Percentiles rank a stretch among this genome's conserved stretches.
Evolutionary conservation across 495 filamentous ascomycete species (phyloP).

Genomic region (Podospora appendiculata): DNA sequence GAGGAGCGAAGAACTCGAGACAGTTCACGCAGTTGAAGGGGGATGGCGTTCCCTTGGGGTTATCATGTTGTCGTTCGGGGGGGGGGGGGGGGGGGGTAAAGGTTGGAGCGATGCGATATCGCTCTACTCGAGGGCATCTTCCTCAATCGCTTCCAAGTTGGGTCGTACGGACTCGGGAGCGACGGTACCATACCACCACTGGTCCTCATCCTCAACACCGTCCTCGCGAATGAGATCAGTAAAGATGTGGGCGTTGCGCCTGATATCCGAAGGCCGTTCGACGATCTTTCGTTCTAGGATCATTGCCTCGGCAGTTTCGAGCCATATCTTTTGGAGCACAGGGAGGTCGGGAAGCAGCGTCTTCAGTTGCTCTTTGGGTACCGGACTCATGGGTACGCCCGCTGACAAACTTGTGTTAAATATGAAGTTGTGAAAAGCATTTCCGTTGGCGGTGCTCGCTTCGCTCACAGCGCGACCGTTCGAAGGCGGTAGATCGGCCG

Average conservation of each 20-base stretch:
- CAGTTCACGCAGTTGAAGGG: too few relatives aligned
- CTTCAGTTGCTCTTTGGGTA: constrained; percentile 38
- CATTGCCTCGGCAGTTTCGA: constrained; percentile 44
- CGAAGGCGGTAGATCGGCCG: constrained; percentile 1
- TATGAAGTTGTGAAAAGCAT: constrained; percentile 28
- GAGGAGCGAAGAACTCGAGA: too few relatives aligned
- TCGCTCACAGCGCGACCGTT: neutral
- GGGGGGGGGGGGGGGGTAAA: too few relatives aligned
- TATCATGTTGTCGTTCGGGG: too few relatives aligned
- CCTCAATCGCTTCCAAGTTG: constrained; percentile 39
- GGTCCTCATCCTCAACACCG: constrained; percentile 40
- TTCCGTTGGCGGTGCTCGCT: neutral
- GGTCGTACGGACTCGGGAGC: constrained; percentile 36
- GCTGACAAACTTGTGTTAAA: constrained; percentile 44
- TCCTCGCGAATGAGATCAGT: constrained; percentile 47
- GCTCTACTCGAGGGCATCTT: constrained; percentile 30
- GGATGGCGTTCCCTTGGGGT: too few relatives aligned
- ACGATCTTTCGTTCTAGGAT: constrained; percentile 49
- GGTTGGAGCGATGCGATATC: too few relatives aligned
- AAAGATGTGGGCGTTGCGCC: constrained; percentile 43
- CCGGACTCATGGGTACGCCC: constrained; percentile 45
- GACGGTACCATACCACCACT: constrained; percentile 43
- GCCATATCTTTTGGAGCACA: constrained; percentile 42
- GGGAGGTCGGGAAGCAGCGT: constrained; percentile 42
- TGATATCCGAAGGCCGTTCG: constrained; percentile 41